A percentile compares a stretch with the other conserved stretches of the same genome.
Evolutionary conservation across 2,329 filamentous ascomycete genomes (phyloP).

Genomic region (Alternaria atra): DNA sequence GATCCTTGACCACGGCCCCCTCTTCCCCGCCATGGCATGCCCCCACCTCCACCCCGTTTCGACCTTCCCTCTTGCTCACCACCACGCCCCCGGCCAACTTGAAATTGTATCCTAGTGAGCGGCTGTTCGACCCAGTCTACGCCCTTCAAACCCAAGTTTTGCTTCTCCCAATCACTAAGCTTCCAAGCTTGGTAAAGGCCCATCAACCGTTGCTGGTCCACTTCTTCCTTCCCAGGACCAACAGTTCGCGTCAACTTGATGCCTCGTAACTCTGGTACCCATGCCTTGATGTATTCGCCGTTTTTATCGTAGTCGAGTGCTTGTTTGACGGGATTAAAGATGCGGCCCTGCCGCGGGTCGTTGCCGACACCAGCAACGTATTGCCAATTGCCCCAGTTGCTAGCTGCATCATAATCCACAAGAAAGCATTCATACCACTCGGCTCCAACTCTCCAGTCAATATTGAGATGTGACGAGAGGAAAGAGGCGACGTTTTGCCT

Average conservation of each 20-base stretch:
- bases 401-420: constrained; percentile 78
- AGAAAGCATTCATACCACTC: constrained; percentile 84
- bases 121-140: constrained; percentile 74
- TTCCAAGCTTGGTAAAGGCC: constrained; percentile 77
- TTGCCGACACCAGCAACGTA: constrained; percentile 83
- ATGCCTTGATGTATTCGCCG: constrained; percentile 74
- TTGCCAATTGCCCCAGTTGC: constrained; percentile 86
- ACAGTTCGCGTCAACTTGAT: constrained; percentile 52
- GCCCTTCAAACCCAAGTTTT: constrained; percentile 64
- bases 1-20: constrained; percentile 12
- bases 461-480: constrained; percentile 73
- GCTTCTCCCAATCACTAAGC: constrained; percentile 66
- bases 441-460: constrained; percentile 83
- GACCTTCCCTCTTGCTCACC: constrained; percentile 19
- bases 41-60: constrained; percentile 17
- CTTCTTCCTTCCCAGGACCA: constrained; percentile 35
- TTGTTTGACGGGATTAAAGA: constrained; percentile 85
- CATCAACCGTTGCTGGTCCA: constrained; percentile 55
- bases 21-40: constrained; percentile 25
- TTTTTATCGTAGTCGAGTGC: constrained; percentile 77
- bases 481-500: constrained; percentile 81
- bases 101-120: constrained; percentile 46
- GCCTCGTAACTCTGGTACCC: constrained; percentile 72
- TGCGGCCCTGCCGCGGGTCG: constrained; percentile 75
- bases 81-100: constrained; percentile 43